phyloP scores from a whole-genome alignment of 805 yeast genomes.

The Nakazawaea ambrosiae region DNA sequence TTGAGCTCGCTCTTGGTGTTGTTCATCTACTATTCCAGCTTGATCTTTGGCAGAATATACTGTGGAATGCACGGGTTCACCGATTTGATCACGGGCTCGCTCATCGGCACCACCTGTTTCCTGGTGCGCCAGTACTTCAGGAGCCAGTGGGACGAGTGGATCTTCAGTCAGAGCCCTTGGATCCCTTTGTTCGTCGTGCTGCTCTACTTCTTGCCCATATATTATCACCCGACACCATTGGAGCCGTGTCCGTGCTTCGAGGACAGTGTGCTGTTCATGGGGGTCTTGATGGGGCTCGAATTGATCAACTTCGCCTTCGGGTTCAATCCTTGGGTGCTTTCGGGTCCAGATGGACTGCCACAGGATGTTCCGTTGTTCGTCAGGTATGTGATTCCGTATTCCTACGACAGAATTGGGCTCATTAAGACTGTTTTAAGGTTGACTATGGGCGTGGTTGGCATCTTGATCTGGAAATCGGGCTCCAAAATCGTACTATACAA shows the following conservation, averaged over 20 bases:
- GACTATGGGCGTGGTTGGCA: conserved; percentile 51
- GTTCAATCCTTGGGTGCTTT: neutral
- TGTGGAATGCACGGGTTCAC: conserved; percentile 97
- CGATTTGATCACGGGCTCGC: conserved; percentile 62
- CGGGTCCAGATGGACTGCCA: neutral
- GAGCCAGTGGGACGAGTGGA: conserved; percentile 36
- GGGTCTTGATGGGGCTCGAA: conserved; percentile 77
- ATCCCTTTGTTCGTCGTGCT: conserved; percentile 32
- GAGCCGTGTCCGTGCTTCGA: conserved; percentile 97
- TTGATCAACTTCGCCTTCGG: conserved; percentile 43
- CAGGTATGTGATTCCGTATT: conserved; percentile 32
- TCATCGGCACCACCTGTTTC: conserved; percentile 53
- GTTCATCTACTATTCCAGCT: conserved; percentile 48
- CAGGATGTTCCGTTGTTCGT: conserved; percentile 1
- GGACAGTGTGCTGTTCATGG: conserved; percentile 88
- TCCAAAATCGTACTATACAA: conserved; percentile 62
- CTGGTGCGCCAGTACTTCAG: conserved; percentile 36
- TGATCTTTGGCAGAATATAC: conserved; percentile 77
- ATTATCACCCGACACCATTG: conserved; percentile 73
- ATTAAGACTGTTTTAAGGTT: conserved; percentile 38
- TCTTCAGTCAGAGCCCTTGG: conserved; percentile 24
- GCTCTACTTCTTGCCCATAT: conserved; percentile 44
- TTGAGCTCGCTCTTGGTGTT: conserved; percentile 15
- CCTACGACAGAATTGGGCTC: conserved; percentile 34
- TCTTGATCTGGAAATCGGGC: conserved; percentile 66